Conservation (phyloP, 2,329 filamentous ascomycete genomes). For the Colletotrichum cuscutae region DNA sequence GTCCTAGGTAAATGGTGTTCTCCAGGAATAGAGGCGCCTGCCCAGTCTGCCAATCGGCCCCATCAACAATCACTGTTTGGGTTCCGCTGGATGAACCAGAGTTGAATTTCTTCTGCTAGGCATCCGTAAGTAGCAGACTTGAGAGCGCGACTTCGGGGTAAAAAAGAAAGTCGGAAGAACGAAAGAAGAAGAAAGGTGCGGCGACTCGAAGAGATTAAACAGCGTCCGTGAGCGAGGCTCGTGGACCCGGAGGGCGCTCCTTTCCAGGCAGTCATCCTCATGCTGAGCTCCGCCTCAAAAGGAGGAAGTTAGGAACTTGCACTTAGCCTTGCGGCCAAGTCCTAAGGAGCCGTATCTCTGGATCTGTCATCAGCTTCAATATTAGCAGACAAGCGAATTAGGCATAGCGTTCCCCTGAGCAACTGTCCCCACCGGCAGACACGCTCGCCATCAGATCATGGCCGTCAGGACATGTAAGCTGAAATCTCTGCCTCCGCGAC, state of each 20-base stretch:
- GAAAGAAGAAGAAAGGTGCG: neutral
- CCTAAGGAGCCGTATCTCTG: neutral
- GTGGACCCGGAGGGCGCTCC: constrained; percentile 17
- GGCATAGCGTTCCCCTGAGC: constrained; percentile 11
- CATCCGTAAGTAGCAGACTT: no score
- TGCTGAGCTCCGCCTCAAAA: neutral
- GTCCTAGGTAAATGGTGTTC: neutral
- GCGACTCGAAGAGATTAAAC: constrained; percentile 20
- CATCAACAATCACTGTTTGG: neutral
- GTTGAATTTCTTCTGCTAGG: neutral
- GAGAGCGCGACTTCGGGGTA: neutral
- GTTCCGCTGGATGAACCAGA: neutral
- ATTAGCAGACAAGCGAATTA: constrained; percentile 7
- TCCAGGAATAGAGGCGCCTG: constrained; percentile 3
- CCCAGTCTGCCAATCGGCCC: neutral
- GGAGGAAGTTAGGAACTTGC: neutral
- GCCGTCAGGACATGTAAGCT: constrained; percentile 2
- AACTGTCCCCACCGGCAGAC: neutral
- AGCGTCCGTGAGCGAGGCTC: constrained; percentile 26
- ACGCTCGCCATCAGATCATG: constrained; percentile 27
- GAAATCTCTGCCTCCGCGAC: constrained; percentile 16
- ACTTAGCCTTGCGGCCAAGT: neutral
- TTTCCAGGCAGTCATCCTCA: neutral
- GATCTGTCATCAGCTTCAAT: neutral
- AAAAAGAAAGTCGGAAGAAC: neutral